phyloP scores from a whole-genome alignment of 768 basidiomycete species.

The Boletellus sp. region DNA sequence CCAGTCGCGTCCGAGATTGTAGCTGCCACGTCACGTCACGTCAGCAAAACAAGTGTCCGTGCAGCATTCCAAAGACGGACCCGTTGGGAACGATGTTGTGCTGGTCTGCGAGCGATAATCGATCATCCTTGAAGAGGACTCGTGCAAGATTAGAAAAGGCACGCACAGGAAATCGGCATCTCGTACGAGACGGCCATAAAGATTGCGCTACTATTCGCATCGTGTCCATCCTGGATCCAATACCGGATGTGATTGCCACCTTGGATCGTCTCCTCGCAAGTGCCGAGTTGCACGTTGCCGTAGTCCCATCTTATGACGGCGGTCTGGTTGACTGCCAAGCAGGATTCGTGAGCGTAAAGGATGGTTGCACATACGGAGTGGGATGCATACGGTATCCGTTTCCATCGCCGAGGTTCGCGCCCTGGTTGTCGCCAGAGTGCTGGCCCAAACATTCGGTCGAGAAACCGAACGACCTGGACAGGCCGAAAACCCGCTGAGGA shows the following conservation, averaged over 20 bases:
- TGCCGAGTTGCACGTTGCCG: conserved; percentile 72
- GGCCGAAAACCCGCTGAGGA: neutral
- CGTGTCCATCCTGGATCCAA: conserved; percentile 73
- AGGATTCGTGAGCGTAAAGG: neutral
- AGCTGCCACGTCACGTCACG: conserved; percentile 32
- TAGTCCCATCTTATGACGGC: conserved; percentile 86
- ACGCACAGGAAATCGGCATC: conserved; percentile 54
- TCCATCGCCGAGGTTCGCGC: conserved; percentile 81
- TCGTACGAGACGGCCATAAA: conserved; percentile 79
- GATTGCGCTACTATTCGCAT: conserved; percentile 64
- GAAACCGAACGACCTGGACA: conserved; percentile 60
- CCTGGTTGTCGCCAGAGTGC: conserved; percentile 63
- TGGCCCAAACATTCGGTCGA: conserved; percentile 83
- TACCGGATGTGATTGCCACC: conserved; percentile 90
- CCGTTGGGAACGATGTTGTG: conserved; percentile 78
- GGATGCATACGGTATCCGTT: conserved; percentile 56
- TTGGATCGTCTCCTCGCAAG: conserved; percentile 80
- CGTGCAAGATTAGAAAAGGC: neutral
- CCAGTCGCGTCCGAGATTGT: conserved; percentile 83
- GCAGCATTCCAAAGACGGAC: conserved; percentile 27
- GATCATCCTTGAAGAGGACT: no score
- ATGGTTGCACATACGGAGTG: conserved; percentile 4
- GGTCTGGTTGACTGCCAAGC: conserved; percentile 67
- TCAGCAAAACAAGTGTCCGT: neutral
- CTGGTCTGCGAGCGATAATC: conserved; percentile 32